Base-by-base conservation (phyloP, 2,329 filamentous ascomycete species). In the Trichophyton benhamiae region DNA sequence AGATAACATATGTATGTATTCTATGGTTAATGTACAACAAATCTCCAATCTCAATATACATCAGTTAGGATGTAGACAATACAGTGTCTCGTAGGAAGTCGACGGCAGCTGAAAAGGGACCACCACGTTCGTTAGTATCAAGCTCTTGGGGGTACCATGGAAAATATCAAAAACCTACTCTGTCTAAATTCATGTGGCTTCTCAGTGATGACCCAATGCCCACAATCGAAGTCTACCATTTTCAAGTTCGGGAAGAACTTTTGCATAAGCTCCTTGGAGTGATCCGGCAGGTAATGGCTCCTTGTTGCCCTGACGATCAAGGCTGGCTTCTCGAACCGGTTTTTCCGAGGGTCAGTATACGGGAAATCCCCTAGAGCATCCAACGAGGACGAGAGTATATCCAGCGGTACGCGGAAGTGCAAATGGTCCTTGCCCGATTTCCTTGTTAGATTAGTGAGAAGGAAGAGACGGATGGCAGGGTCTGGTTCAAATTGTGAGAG, bases 361-460 rank as follows among this genome's bases (percentile, higher is more conserved):
- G 91, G 90, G 67, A 96, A 96, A 67, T 92, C 89, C 1, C 87
- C 88, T 74, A 95, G 81, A 65, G 88, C 79, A 67, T 84, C 81
- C 46, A 95, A 76, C 0, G 83, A 78, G 61, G 79, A 79, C 5
- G 78, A 83, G 0, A 96, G 76, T 6, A 82, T 84, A 63, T 80
- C 78, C 13, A 95, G 76, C 0, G 91, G 90, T 2, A 95, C 83
- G 33, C 87, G 82, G 74, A 90, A 94, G 66, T 81, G 83, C 67
- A 85, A 80, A 25, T 27, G 30, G n/a, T 25, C 13, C 4, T 46
- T 22, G 9, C 41, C 57, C 2, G 48, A 13, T 27, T 30, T 46
- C 22, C 44, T 36, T 57, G 46, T n/a, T 53, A 95, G 77, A 71
- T 95, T 95, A 2, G 86, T 87, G 0, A 95, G 82, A 1, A 96